Base-by-base conservation (phyloP, 1,284 basidiomycete species). In the Trametes versicolor region DNA sequence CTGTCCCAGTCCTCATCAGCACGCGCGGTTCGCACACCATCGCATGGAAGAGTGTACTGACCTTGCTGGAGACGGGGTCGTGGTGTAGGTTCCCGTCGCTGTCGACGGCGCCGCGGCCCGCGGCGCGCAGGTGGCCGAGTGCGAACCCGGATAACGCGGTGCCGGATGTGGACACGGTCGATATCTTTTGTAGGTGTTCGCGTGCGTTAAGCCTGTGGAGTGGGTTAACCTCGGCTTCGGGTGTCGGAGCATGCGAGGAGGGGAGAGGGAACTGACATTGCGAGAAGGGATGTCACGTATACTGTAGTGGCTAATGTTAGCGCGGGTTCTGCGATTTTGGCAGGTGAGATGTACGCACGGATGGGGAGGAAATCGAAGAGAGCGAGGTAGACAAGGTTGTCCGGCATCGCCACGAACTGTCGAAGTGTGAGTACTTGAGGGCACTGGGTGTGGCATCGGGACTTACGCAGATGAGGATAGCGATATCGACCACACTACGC, bases 341-440 rank as follows among this genome's bases (percentile, higher is more conserved):
- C 32, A 21, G 27, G 17, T 13, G 15, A 7, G 43, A 8, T 7
- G 27, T 17, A 19, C 55, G 15, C 29, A 57, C 41, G 32, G 41
- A 29, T 47, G 23, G 41, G 41, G 25, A 47, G 27, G 25, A 57
- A 47, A 32, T 57, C 43, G 34, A 45, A 57, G 13, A 57, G 21
- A 1, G 32, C 27, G 19, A 57, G 45, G 21, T 47, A 57, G 19
- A 57, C 55, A 5, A 57, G 45, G 34, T 47, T 57, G 41, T 57
- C 15, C 4, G 55, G 55, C 55, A 57, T 57, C 9, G 55, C 23
- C 13, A 57, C n/a, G 55, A 57, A 57, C 55, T 57, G 43, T 45
- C 2, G 2, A 19, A 37, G 34, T 9, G 17, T 27, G 21, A 9
- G 23, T 23, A n/a, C n/a, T 9, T 4, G 10, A 15, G 23, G 21